Evolutionary conservation across 2,329 filamentous ascomycete species (phyloP).

Genomic region (Apiospora aurea): DNA sequence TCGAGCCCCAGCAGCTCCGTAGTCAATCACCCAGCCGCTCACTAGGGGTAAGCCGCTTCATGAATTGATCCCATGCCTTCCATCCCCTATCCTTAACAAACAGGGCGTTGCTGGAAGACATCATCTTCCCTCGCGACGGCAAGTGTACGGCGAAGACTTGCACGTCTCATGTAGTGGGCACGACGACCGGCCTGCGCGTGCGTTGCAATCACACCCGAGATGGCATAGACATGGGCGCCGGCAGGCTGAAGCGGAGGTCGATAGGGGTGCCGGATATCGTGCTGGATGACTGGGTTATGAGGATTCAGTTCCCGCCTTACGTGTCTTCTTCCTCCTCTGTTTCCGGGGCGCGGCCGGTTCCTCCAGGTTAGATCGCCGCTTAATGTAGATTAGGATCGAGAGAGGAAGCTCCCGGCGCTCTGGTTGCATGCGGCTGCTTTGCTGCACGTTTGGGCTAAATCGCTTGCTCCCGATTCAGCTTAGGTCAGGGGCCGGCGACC

Average conservation of each 20-base stretch:
- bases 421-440: not conserved
- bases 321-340: not conserved
- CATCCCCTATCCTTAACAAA: not conserved
- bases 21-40: not conserved
- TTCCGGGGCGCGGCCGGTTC: not conserved
- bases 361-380: not conserved
- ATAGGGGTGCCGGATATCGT: not conserved
- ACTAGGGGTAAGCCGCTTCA: not conserved
- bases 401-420: not conserved
- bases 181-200: not conserved
- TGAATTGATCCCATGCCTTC: no score
- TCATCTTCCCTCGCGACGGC: constrained; percentile 4
- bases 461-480: constrained; percentile 1
- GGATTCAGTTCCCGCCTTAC: not conserved
- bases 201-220: not conserved
- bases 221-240: not conserved
- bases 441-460: not conserved
- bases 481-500: not conserved
- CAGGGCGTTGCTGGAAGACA: not conserved
- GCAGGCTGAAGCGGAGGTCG: not conserved
- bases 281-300: not conserved
- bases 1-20: not conserved
- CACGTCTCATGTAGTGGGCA: not conserved
- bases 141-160: not conserved
- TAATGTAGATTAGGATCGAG: not conserved